A percentile compares a stretch with the other conserved stretches of the same genome.
These are phyloP conservation scores for Penicillium sp. DNA, from an alignment of 2,329 filamentous ascomycete species.

Conservation along the genomic window DNA sequence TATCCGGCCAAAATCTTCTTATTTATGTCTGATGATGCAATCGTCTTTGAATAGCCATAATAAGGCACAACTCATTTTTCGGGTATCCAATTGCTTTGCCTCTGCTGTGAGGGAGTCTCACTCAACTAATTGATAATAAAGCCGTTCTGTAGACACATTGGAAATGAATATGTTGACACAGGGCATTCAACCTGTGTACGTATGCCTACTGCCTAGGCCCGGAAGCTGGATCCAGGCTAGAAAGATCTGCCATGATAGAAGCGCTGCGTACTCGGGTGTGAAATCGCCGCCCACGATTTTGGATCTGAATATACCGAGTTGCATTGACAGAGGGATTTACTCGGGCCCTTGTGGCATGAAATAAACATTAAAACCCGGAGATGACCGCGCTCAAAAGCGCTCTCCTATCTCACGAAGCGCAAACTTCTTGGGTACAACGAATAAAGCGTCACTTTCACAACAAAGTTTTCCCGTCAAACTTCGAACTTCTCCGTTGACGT, in stretches of 20 bases:
- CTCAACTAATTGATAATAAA: background rate
- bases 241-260: background rate
- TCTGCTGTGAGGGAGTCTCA: background rate
- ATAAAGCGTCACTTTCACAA: slow-evolving; percentile 57
- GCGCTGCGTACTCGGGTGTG: background rate
- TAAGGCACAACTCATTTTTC: background rate
- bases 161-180: background rate
- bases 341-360: background rate
- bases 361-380: background rate
- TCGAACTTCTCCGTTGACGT: slow-evolving; percentile 31
- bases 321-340: background rate
- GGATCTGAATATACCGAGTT: background rate
- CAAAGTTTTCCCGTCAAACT: slow-evolving; percentile 51
- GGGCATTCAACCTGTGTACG: background rate
- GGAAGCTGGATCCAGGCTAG: background rate
- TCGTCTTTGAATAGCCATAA: background rate
- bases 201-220: background rate
- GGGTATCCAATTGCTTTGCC: background rate
- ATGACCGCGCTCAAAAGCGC: slow-evolving; percentile 30
- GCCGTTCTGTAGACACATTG: background rate
- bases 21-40: background rate
- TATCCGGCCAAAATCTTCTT: too few relatives aligned
- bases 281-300: background rate
- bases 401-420: slow-evolving; percentile 38
- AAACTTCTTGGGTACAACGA: slow-evolving; percentile 55